Percentiles rank a stretch among this genome's conserved stretches.
Evolutionary conservation across 306 rosid genomes (phyloP).

Genomic region (Heteromeles arbutifolia): DNA sequence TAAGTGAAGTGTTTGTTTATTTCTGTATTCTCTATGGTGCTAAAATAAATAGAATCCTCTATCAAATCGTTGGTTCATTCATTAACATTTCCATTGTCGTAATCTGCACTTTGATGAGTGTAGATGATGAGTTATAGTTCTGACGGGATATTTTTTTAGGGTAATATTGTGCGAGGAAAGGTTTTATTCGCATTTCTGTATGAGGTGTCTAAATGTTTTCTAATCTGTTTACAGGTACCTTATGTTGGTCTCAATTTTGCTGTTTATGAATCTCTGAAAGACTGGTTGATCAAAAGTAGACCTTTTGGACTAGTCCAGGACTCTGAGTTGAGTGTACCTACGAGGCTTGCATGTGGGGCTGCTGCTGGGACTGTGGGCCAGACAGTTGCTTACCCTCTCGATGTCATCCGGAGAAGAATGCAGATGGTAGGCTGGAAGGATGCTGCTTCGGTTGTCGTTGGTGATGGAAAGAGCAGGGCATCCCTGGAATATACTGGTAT

Average conservation of each 20-base stretch:
- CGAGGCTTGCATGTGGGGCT: slow-evolving; percentile 46
- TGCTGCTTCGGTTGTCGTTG: slow-evolving; percentile 30
- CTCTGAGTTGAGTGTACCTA: slow-evolving; percentile 35
- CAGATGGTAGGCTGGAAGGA: slow-evolving; percentile 51
- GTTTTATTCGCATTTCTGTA: not conserved
- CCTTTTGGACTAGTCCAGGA: slow-evolving; percentile 28
- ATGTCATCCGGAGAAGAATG: slow-evolving; percentile 48
- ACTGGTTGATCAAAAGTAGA: slow-evolving; percentile 33
- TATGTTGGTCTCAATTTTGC: slow-evolving; percentile 49
- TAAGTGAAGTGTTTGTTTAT: slow-evolving; percentile 25
- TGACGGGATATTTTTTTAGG: not conserved
- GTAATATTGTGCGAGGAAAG: not conserved
- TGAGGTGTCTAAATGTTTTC: not conserved
- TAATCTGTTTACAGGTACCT: slow-evolving; percentile 31
- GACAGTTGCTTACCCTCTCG: slow-evolving; percentile 51
- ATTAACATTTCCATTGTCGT: not conserved
- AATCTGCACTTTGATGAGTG: not conserved
- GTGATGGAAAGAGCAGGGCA: slow-evolving; percentile 33
- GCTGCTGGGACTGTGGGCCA: slow-evolving; percentile 56
- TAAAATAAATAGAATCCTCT: not conserved
- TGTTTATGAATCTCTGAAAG: slow-evolving; percentile 44
- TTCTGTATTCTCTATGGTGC: not conserved
- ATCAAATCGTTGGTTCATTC: not conserved
- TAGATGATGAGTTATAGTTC: not conserved
- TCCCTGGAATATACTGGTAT: slow-evolving; percentile 34